Base-by-base conservation (phyloP, 2,329 filamentous ascomycete genomes). In the Fusarium lateritium region DNA sequence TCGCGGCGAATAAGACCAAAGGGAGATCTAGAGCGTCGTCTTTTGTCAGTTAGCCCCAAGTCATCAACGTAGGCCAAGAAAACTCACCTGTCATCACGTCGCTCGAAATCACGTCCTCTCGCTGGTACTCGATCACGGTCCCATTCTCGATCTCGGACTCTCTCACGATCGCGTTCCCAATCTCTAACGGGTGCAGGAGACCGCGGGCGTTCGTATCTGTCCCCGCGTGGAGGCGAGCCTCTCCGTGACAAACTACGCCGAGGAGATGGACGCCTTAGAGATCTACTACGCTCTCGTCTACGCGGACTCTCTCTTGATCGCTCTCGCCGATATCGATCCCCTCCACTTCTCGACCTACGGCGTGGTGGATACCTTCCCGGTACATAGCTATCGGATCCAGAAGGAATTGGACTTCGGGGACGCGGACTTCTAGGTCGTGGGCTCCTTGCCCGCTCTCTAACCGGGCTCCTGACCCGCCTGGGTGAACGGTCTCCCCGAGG, bases 21-120 rank as follows among this genome's bases (percentile, higher is more conserved):
- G 2, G 86, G 86, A 34, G 86, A 88, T 47, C 87, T 82, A 24
- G 87, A 89, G 70, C 86, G 81, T 65, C 85, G 82, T 76, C 85
- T 86, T 56, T 67, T 66, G 34, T 63, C 45, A 65, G 63, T 77
- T 56, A 75, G 67, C 34, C 22, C 63, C 38, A 49, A 15, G 17
- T 26, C n/a, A 15, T 39, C 34, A 39, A 53, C 5, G 36, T 19
- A 15, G 13, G n/a, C 21, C 26, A 36, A 42, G 22, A 10, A 15
- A 52, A 44, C 76, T 73, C 62, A 80, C 78, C 81, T 78, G 36
- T 83, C 80, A 56, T 85, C 83, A 15, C 83, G 81, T 55, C 77
- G 79, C 54, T 80, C 82, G 43, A 79, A 71, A 28, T 81, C 78
- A 26, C 79, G 73, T 26, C 79, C 78, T 62, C 77, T 74, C 24